Evolutionary conservation across 345 rosid genomes (phyloP).

Genomic region (Clarkia xantiana): DNA sequence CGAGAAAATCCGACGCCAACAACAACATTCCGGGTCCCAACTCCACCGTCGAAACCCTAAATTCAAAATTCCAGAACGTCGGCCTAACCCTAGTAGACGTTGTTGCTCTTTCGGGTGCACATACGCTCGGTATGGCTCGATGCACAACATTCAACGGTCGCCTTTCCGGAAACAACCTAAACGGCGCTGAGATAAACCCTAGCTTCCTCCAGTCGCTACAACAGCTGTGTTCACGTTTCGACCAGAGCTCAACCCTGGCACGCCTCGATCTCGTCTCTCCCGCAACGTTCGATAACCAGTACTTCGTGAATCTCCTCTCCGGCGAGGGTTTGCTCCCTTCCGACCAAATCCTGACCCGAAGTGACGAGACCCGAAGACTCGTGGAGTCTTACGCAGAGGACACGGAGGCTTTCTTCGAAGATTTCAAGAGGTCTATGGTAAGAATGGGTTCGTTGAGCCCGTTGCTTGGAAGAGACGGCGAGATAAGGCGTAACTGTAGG

Average conservation of each 20-base stretch:
- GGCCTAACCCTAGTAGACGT: constrained; percentile 56
- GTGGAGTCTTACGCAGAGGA: constrained; percentile 45
- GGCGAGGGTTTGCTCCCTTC: constrained; percentile 74
- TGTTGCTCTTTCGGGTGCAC: constrained; percentile 80
- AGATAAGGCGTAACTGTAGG: constrained; percentile 43
- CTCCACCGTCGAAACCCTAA: constrained; percentile 39
- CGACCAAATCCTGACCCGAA: constrained; percentile 47
- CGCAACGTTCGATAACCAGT: constrained; percentile 70
- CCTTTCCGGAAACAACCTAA: constrained; percentile 20
- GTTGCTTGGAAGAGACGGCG: constrained; percentile 16
- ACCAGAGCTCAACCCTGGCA: constrained; percentile 20
- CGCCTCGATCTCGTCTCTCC: constrained; percentile 65
- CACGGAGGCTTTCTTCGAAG: constrained; percentile 37
- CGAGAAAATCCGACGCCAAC: constrained; percentile 55
- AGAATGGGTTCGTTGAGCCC: constrained; percentile 44
- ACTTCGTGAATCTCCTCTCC: constrained; percentile 53
- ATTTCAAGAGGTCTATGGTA: constrained; percentile 49
- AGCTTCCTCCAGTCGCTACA: constrained; percentile 53
- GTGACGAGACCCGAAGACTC: constrained; percentile 30
- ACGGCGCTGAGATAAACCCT: constrained; percentile 26
- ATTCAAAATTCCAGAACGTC: constrained; percentile 47
- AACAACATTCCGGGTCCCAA: constrained; percentile 59
- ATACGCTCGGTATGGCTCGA: constrained; percentile 67
- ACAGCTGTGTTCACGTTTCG: constrained; percentile 34
- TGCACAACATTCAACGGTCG: constrained; percentile 57